Conservation (phyloP, 2,329 filamentous ascomycete species). For the Epichloe festucae region DNA sequence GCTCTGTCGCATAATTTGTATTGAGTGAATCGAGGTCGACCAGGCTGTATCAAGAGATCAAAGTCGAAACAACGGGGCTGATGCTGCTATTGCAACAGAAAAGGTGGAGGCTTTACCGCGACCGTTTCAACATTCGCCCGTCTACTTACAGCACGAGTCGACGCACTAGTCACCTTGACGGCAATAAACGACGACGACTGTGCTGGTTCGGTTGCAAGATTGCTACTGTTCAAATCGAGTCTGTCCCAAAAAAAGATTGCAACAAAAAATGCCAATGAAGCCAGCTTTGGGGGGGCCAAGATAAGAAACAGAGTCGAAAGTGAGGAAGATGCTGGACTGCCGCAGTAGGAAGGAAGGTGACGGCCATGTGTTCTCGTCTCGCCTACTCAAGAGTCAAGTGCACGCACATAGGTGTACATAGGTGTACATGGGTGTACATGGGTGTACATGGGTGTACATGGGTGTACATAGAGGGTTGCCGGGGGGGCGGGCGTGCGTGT, state of each 20-base stretch:
- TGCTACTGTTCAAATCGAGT: not conserved
- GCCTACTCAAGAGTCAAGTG: no score
- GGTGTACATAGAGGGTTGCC: no score
- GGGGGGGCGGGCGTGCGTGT: no score
- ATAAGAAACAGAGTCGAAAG: not conserved
- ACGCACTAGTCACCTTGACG: not conserved
- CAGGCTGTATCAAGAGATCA: not conserved
- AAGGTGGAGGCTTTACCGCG: conserved; percentile 1
- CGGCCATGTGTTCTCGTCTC: conserved; percentile 21
- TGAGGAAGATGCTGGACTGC: conserved; percentile 12
- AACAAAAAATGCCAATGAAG: not conserved
- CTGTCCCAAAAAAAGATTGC: not conserved
- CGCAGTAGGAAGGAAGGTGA: conserved; percentile 11
- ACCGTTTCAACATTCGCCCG: not conserved
- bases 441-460: no score
- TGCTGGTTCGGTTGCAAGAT: no score
- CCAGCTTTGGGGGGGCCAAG: not conserved
- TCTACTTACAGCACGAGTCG: not conserved
- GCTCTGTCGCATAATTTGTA: not conserved
- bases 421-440: no score
- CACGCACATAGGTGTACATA: no score
- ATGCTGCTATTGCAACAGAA: conserved; percentile 5
- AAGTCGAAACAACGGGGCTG: conserved; percentile 4
- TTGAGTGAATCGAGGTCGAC: not conserved
- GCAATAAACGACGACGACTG: not conserved